Conservation (phyloP, 1,284 basidiomycete species). For the Rhizoctonia solani region DNA sequence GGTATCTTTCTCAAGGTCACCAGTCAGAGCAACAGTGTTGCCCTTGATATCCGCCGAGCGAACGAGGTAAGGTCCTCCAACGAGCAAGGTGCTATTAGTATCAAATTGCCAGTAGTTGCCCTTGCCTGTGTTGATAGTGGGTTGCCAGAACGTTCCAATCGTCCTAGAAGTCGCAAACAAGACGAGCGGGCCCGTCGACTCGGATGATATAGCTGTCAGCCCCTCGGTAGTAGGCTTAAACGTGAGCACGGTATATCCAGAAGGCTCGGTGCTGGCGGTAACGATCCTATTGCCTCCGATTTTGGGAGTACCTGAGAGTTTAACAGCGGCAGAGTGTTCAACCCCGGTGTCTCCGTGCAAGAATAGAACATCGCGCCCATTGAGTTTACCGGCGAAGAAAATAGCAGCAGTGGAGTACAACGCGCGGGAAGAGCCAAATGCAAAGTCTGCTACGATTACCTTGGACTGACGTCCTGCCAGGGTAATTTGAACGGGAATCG, state of each 20-base stretch:
- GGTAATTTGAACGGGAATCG: conserved; percentile 53
- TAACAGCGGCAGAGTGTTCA: conserved; percentile 60
- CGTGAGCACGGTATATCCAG: conserved; percentile 26
- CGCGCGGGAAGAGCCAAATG: conserved; percentile 45
- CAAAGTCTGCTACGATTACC: conserved; percentile 47
- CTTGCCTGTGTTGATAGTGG: conserved; percentile 1
- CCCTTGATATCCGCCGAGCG: conserved; percentile 50
- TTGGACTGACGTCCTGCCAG: conserved; percentile 40
- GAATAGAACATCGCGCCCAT: conserved; percentile 66
- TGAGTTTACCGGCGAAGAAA: conserved; percentile 68
- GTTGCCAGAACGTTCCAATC: conserved; percentile 22
- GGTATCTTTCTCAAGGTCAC: conserved; percentile 52
- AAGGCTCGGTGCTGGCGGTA: neutral
- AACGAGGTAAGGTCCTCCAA: conserved; percentile 62
- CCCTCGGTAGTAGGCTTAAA: conserved; percentile 32
- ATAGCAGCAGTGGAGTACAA: conserved; percentile 56
- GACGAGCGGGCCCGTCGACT: conserved; percentile 7
- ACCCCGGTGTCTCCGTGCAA: conserved; percentile 63
- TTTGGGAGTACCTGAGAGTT: conserved; percentile 49
- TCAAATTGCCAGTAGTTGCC: conserved; percentile 56
- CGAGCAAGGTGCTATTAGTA: conserved; percentile 55
- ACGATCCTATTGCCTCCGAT: conserved; percentile 15
- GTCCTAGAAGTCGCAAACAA: conserved; percentile 20
- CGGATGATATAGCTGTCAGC: conserved; percentile 12
- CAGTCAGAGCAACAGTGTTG: conserved; percentile 49